phyloP scores from a whole-genome alignment of 1,139 yeast species.

The Candida sp. region DNA sequence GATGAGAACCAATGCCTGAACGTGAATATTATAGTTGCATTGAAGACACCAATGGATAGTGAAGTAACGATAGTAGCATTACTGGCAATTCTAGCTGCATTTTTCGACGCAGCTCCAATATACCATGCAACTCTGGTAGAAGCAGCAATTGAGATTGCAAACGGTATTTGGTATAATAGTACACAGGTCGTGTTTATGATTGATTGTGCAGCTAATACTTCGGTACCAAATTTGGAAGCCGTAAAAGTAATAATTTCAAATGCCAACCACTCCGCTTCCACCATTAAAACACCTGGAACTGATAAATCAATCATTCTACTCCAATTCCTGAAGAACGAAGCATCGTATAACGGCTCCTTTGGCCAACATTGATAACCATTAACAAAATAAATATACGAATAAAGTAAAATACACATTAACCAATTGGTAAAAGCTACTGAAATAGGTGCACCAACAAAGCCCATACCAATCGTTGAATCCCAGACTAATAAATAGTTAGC shows the following conservation, averaged over 20 bases:
- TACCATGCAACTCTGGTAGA: constrained; percentile 78
- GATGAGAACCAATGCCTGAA: constrained; percentile 41
- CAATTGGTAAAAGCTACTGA: constrained; percentile 71
- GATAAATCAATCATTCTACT: constrained; percentile 48
- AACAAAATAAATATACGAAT: constrained; percentile 43
- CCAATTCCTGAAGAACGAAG: constrained; percentile 49
- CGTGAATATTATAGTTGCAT: constrained; percentile 31
- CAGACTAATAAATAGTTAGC: constrained; percentile 66
- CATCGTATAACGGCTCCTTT: constrained; percentile 34
- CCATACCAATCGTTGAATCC: constrained; percentile 55
- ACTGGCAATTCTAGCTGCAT: constrained; percentile 42
- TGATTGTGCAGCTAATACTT: constrained; percentile 69
- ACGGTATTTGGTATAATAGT: constrained; percentile 68
- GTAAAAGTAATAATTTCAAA: constrained; percentile 62
- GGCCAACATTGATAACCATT: constrained; percentile 62
- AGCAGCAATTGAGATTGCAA: constrained; percentile 71
- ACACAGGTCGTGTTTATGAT: constrained; percentile 69
- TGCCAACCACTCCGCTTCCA: constrained; percentile 68
- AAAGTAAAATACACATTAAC: constrained; percentile 54
- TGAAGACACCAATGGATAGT: constrained; percentile 39
- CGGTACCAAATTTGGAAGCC: constrained; percentile 64
- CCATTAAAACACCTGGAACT: constrained; percentile 62
- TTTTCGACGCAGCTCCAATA: constrained; percentile 65
- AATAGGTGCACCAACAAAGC: constrained; percentile 74
- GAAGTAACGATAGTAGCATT: constrained; percentile 41